Evolutionary conservation across 1,284 basidiomycete species (phyloP).

Genomic region (Pseudozyma pruni): DNA sequence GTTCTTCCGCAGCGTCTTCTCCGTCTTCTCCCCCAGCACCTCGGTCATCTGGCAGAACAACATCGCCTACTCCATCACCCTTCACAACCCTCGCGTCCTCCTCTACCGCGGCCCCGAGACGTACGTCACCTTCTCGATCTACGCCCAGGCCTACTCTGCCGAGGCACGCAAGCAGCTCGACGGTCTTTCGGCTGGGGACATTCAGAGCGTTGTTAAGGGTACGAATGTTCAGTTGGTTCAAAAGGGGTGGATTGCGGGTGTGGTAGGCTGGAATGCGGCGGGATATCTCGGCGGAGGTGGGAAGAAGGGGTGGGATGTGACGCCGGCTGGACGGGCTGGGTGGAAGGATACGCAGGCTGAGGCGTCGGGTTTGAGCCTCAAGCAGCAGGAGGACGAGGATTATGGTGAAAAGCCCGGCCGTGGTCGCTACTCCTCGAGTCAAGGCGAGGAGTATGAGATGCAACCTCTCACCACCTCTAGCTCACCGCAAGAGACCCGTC

Average conservation of each 20-base stretch:
- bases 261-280: conserved; percentile 53
- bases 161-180: conserved; percentile 42
- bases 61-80: conserved; percentile 46
- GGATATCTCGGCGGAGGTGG: conserved; percentile 42
- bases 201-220: conserved; percentile 14
- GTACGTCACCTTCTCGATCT: conserved; percentile 51
- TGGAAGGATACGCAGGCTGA: conserved; percentile 46
- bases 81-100: conserved; percentile 50
- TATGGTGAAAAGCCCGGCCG: conserved; percentile 29
- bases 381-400: conserved; percentile 49
- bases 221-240: conserved; percentile 51
- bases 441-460: conserved; percentile 40
- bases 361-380: conserved; percentile 2
- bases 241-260: conserved; percentile 57
- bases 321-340: conserved; percentile 24
- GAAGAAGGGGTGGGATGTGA: conserved; percentile 52
- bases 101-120: conserved; percentile 57
- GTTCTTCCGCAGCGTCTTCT: conserved; percentile 44
- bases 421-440: neutral
- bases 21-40: conserved; percentile 41
- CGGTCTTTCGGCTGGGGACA: conserved; percentile 14
- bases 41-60: conserved; percentile 45
- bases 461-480: conserved; percentile 22
- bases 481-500: conserved; percentile 21
- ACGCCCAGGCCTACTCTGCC: conserved; percentile 42